Percentiles rank a stretch among this genome's conserved stretches.
phyloP scores from a whole-genome alignment of 345 rosid genomes.

The Salix koriyanagi region DNA sequence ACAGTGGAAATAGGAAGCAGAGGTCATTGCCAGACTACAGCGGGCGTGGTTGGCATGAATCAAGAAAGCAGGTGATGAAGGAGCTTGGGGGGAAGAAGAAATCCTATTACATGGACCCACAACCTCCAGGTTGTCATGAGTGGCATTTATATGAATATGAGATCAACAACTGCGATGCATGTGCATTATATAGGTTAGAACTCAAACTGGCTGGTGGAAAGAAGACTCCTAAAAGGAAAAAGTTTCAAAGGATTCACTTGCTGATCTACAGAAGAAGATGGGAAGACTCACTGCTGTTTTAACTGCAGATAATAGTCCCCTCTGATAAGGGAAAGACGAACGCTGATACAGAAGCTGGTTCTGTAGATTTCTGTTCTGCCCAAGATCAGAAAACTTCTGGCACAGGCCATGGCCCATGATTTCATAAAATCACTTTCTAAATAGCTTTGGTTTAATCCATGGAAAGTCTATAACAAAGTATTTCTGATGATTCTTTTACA shows the following conservation, averaged over 20 bases:
- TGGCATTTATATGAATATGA: conserved; percentile 88
- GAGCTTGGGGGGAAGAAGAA: conserved; percentile 75
- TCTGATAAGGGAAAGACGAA: conserved; percentile 33
- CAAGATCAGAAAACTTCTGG: conserved; percentile 1
- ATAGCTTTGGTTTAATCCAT: not conserved
- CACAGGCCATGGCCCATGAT: not conserved
- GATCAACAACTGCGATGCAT: conserved; percentile 42
- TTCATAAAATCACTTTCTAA: not conserved
- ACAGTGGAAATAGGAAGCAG: conserved; percentile 86
- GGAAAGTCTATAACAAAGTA: not conserved
- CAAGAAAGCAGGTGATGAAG: conserved; percentile 74
- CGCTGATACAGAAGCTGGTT: conserved; percentile 16
- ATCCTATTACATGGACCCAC: conserved; percentile 96
- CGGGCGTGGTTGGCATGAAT: conserved; percentile 95
- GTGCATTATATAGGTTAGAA: conserved; percentile 67
- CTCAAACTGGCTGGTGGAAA: conserved; percentile 50
- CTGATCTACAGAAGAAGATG: conserved; percentile 80
- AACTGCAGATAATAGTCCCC: conserved; percentile 41
- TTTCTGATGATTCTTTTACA: not conserved
- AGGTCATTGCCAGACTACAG: conserved; percentile 82
- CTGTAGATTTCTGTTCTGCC: conserved; percentile 14
- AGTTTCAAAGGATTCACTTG: conserved; percentile 53
- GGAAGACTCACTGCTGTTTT: conserved; percentile 65
- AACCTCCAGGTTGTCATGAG: conserved; percentile 57
- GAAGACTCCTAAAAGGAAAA: conserved; percentile 68